Percentiles rank a stretch among this genome's conserved stretches.
Conservation (phyloP, 768 basidiomycete genomes). For the Naganishia antarctica region DNA sequence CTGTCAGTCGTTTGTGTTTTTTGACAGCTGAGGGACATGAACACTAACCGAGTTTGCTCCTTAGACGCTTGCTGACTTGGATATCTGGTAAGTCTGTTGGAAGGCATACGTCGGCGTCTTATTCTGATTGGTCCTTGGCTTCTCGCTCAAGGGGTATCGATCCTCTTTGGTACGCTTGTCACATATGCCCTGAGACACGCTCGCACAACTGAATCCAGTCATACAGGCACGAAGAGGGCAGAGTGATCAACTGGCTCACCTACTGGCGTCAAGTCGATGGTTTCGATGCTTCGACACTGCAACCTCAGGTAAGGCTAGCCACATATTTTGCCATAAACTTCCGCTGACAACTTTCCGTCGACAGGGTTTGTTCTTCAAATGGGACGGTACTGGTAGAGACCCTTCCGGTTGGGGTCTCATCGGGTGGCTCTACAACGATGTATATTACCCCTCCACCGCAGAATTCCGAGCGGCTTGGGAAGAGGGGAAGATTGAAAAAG, state of each 20-base stretch:
- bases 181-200: neutral
- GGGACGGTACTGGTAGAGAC: slow-evolving; percentile 40
- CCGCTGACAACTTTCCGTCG: neutral
- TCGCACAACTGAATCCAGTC: neutral
- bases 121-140: too few species aligned
- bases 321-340: neutral
- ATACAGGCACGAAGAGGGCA: slow-evolving; percentile 33
- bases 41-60: too few species aligned
- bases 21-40: too few species aligned
- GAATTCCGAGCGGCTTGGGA: slow-evolving; percentile 42
- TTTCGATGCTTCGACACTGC: slow-evolving; percentile 39
- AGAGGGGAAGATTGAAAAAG: slow-evolving; percentile 28
- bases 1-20: slow-evolving; percentile 24
- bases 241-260: slow-evolving; percentile 35
- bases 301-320: slow-evolving; percentile 30
- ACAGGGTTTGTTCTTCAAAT: slow-evolving; percentile 37
- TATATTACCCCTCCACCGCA: slow-evolving; percentile 35
- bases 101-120: too few species aligned
- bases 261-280: slow-evolving; percentile 31
- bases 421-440: slow-evolving; percentile 38
- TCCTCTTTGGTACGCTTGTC: slow-evolving; percentile 35
- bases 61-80: neutral
- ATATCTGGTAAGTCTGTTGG: neutral
- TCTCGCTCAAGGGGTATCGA: slow-evolving; percentile 39
- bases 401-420: slow-evolving; percentile 33